Conservation (phyloP, 2,329 filamentous ascomycete genomes). For the Cytospora piceae region DNA sequence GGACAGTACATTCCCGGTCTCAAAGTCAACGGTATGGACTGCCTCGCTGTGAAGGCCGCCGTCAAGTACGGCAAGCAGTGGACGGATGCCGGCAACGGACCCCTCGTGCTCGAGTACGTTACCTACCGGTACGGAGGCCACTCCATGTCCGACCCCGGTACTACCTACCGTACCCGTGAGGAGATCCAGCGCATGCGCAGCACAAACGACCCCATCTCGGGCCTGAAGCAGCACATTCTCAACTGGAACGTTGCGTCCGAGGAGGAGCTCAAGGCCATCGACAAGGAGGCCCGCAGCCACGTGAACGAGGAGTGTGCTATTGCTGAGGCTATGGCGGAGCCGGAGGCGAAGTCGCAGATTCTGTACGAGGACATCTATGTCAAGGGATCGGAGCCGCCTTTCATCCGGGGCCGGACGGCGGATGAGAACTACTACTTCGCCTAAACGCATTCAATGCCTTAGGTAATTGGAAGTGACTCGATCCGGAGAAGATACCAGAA, state of each 20-base stretch:
- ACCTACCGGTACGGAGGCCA: constrained; percentile 99
- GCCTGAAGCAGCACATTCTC: constrained; percentile 95
- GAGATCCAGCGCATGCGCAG: constrained; percentile 99
- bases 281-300: constrained; percentile 86
- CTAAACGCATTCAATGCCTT: constrained; percentile 35
- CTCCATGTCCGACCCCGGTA: constrained; percentile 99
- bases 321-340: constrained; percentile 84
- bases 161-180: constrained; percentile 98
- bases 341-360: constrained; percentile 78
- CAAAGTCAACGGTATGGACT: constrained; percentile 99
- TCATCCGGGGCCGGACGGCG: constrained; percentile 81
- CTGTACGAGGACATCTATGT: constrained; percentile 98
- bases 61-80: constrained; percentile 93
- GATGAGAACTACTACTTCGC: constrained; percentile 96
- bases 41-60: constrained; percentile 95
- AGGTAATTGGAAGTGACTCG: constrained; percentile 30
- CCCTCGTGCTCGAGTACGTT: constrained; percentile 96
- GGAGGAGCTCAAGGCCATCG: constrained; percentile 93
- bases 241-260: constrained; percentile 92
- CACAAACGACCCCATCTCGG: constrained; percentile 97
- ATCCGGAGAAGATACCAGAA: constrained; percentile 2
- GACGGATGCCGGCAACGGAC: constrained; percentile 81
- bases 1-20: constrained; percentile 99
- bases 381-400: constrained; percentile 81
- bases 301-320: constrained; percentile 89